Evolutionary conservation across 2,329 filamentous ascomycete species (phyloP).

Genomic region (Fusarium nanum): DNA sequence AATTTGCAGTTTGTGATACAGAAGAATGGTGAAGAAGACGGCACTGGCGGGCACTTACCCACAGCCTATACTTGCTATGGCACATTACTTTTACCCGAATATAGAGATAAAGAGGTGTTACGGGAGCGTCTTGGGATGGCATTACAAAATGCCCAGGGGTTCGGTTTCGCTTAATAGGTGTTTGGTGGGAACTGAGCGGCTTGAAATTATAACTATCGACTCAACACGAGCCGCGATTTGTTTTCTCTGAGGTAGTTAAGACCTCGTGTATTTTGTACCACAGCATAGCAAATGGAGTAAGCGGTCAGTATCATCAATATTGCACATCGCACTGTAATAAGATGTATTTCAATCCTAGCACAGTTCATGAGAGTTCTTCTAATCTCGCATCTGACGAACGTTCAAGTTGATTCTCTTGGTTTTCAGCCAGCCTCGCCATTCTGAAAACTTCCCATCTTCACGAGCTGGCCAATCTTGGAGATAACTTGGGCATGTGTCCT

Average conservation of each 20-base stretch:
- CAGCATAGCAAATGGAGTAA: conserved; percentile 6
- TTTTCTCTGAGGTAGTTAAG: not conserved
- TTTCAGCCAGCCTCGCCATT: conserved; percentile 89
- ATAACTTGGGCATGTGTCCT: conserved; percentile 80
- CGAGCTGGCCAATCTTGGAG: conserved; percentile 78
- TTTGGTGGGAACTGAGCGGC: not conserved
- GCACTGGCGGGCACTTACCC: conserved; percentile 71
- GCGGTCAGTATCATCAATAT: not conserved
- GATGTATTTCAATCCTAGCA: not conserved
- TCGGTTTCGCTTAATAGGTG: conserved; percentile 76
- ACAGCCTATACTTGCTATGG: conserved; percentile 96
- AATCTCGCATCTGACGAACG: conserved; percentile 85
- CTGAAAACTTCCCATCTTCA: conserved; percentile 64
- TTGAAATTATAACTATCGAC: not conserved
- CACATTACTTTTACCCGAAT: conserved; percentile 86
- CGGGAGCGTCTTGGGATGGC: conserved; percentile 83
- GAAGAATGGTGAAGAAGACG: conserved; percentile 74
- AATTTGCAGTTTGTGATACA: conserved; percentile 88
- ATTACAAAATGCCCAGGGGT: conserved; percentile 87
- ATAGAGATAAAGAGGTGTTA: conserved; percentile 76
- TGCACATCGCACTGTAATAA: not conserved
- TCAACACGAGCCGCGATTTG: not conserved
- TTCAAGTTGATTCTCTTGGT: conserved; percentile 92
- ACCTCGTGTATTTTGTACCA: not conserved
- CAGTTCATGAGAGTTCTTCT: not conserved